Percentiles rank a stretch among this genome's conserved stretches.
phyloP scores from a whole-genome alignment of 371 early-diverging fungal genomes.

The Mortierella sp. region DNA sequence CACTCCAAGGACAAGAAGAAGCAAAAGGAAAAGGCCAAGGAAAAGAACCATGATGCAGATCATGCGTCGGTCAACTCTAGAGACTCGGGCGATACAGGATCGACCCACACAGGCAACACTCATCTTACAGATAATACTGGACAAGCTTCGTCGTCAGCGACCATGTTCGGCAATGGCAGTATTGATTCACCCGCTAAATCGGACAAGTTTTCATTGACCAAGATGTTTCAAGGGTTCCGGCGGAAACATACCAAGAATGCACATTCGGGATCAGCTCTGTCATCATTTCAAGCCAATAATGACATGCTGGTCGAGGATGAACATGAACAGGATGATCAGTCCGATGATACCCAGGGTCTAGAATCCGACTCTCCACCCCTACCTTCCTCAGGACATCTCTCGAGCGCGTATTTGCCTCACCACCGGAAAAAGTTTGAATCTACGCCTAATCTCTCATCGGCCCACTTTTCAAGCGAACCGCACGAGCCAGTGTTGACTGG shows the following conservation, averaged over 20 bases:
- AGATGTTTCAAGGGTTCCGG: slow-evolving; percentile 42
- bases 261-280: slow-evolving; percentile 19
- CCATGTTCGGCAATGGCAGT: slow-evolving; percentile 28
- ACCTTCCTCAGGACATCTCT: slow-evolving; percentile 2
- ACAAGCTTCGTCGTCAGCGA: slow-evolving; percentile 12
- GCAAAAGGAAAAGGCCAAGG: slow-evolving; percentile 19
- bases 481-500: neutral
- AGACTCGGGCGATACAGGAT: slow-evolving; percentile 45
- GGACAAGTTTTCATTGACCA: slow-evolving; percentile 47
- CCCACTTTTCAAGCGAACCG: neutral
- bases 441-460: slow-evolving; percentile 25
- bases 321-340: slow-evolving; percentile 1
- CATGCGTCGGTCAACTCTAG: slow-evolving; percentile 29
- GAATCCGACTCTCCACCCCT: neutral
- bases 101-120: slow-evolving; percentile 20
- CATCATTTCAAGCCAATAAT: neutral
- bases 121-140: slow-evolving; percentile 16
- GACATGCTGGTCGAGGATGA: slow-evolving; percentile 9
- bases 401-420: slow-evolving; percentile 13
- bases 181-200: slow-evolving; percentile 21
- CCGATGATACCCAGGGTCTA: neutral
- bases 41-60: slow-evolving; percentile 19
- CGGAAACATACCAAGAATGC: slow-evolving; percentile 42
- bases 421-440: slow-evolving; percentile 41
- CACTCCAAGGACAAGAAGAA: slow-evolving; percentile 29